Evolutionary conservation across 805 yeast species (phyloP), one percentile per base, ranked within the genome.

Genomic region (Monosporozyma unispora): DNA sequence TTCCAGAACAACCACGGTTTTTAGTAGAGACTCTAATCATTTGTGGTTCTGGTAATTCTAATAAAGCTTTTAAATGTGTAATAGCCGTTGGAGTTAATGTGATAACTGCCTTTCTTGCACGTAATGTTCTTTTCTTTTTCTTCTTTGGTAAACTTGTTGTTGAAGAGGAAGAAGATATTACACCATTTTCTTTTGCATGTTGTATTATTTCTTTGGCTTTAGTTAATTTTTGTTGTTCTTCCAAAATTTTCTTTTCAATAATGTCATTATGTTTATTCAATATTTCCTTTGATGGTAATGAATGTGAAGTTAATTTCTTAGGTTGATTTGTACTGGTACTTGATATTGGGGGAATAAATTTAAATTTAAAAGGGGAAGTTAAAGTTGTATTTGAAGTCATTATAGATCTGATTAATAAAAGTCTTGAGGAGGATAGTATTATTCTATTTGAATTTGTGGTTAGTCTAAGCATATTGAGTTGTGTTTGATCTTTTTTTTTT

Each of bases 1-100:
- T 75, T 0, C 99, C 99, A 0, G 98, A 91, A 67, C 99, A 93
- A 4, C 99, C 99, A 63, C 98, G 77, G 69, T 93, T 93, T 55
- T 80, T 80, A n/a, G 95, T 98, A 14, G 97, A 96, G 12, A 93
- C 83, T 58, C 97, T 77, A 45, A 93, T 87, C 60, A 88, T 74
- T 69, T 91, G 81, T 11, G 98, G 98, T 44, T 80, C 80, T 4
- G 98, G 98, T 55, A 81, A 85, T 48, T 82, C 79, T 54, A 85
- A 70, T 23, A 93, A 71, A 0, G 74, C 77, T 50, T 72, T 71
- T 51, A 93, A 70, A 68, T 93, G 98, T 4, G 66, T 64, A 1
- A 87, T 70, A 1, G 99, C 99, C 46, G 74, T 77, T 2, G 86
- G 80, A 0, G 91, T 76, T 47, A 93, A 73, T 4, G 95, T 78